Evolutionary conservation across 2,329 filamentous ascomycete species (phyloP).

Genomic region (Alternaria burnsii): DNA sequence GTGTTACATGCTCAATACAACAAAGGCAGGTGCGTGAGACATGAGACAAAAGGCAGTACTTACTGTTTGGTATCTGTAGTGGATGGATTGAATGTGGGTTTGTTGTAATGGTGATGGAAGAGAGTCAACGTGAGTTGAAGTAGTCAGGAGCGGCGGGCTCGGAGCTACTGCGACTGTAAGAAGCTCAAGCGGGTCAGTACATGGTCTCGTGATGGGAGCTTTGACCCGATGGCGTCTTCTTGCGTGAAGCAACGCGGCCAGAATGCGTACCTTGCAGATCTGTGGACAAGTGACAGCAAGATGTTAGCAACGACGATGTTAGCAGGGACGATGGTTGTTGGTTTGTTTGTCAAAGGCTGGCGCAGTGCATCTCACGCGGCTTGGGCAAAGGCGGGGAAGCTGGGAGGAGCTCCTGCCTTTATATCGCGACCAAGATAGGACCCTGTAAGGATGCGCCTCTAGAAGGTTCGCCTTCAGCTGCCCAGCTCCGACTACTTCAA

Average conservation of each 20-base stretch:
- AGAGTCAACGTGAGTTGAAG: slow-evolving; percentile 31
- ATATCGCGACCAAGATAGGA: slow-evolving; percentile 13
- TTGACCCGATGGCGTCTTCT: slow-evolving; percentile 37
- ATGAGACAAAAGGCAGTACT: slow-evolving; percentile 21
- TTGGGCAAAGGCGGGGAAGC: slow-evolving; percentile 28
- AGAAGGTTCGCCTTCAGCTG: slow-evolving; percentile 17
- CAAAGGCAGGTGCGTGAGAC: not conserved
- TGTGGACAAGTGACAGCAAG: slow-evolving; percentile 9
- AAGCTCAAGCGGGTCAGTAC: slow-evolving; percentile 41
- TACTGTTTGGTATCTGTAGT: slow-evolving; percentile 40
- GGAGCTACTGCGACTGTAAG: slow-evolving; percentile 24
- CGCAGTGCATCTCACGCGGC: slow-evolving; percentile 19
- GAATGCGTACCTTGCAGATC: slow-evolving; percentile 40
- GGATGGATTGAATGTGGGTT: slow-evolving; percentile 19
- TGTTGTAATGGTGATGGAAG: slow-evolving; percentile 16
- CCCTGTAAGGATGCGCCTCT: slow-evolving; percentile 16
- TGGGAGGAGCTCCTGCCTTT: slow-evolving; percentile 22
- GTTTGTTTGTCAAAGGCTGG: slow-evolving; percentile 25
- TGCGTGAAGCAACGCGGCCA: slow-evolving; percentile 28
- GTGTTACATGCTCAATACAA: slow-evolving; percentile 13
- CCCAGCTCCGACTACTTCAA: slow-evolving; percentile 10
- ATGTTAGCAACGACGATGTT: slow-evolving; percentile 11
- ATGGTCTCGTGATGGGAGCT: slow-evolving; percentile 47
- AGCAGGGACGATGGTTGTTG: slow-evolving; percentile 14
- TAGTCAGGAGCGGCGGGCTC: slow-evolving; percentile 40